These are phyloP conservation scores for Arachis hypogaea DNA, from an alignment of 306 rosid species.

Conservation along the genomic window DNA sequence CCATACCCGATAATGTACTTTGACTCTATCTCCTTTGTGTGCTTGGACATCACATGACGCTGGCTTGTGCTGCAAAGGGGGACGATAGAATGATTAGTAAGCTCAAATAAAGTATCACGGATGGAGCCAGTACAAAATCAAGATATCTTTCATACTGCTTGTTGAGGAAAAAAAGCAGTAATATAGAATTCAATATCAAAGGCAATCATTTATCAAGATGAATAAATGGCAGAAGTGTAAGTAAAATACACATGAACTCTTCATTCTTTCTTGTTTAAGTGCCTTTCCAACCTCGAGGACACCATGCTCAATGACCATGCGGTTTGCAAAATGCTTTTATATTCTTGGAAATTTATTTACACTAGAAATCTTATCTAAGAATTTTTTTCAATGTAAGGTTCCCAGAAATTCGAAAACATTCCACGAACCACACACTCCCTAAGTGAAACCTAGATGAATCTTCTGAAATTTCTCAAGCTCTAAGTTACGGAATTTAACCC, in stretches of 20 bases:
- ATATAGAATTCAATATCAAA: not conserved
- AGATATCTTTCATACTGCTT: not conserved
- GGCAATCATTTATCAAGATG: not conserved
- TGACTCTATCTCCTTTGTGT: conserved; percentile 88
- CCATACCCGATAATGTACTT: conserved; percentile 93
- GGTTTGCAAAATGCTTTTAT: not conserved
- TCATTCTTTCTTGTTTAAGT: not conserved
- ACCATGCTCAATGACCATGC: not conserved
- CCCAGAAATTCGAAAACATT: no score
- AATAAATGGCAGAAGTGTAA: not conserved
- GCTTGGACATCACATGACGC: conserved; percentile 81
- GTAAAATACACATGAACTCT: not conserved
- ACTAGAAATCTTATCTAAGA: no score
- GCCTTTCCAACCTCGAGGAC: not conserved
- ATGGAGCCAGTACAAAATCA: conserved; percentile 26
- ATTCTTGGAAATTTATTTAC: no score
- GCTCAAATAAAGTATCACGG: conserved; percentile 20
- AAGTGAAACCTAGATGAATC: not conserved
- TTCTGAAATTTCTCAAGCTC: not conserved
- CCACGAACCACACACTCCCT: no score
- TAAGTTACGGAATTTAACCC: not conserved
- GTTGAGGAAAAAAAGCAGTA: not conserved
- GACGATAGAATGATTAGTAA: conserved; percentile 2
- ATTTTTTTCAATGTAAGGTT: no score
- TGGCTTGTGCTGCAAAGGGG: conserved; percentile 79